Conservation (phyloP, 768 basidiomycete genomes). For the Phlebiopsis gigantea region DNA sequence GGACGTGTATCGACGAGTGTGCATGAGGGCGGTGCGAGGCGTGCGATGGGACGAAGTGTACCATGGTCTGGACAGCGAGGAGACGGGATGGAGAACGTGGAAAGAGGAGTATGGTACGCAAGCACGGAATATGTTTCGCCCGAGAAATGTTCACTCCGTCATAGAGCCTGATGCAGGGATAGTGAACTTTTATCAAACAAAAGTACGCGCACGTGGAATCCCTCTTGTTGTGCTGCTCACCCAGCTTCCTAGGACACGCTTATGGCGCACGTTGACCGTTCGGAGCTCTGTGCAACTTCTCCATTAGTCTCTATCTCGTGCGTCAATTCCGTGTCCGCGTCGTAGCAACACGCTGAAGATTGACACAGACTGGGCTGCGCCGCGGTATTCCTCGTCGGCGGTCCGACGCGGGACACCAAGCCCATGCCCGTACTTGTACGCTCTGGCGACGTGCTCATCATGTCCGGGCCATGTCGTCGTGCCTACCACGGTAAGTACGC, state of each 20-base stretch:
- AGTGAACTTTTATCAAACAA: constrained; percentile 90
- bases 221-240: neutral
- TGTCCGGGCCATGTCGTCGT: constrained; percentile 87
- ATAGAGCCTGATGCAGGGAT: constrained; percentile 94
- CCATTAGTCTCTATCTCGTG: constrained; percentile 94
- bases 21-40: constrained; percentile 51
- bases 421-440: constrained; percentile 83
- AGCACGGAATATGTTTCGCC: neutral
- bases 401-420: constrained; percentile 65
- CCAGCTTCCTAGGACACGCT: constrained; percentile 64
- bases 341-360: neutral
- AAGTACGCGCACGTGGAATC: constrained; percentile 30
- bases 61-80: constrained; percentile 18
- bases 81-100: constrained; percentile 70
- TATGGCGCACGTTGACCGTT: constrained; percentile 97
- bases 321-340: constrained; percentile 21
- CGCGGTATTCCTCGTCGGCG: constrained; percentile 87
- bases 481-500: constrained; percentile 81
- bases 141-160: neutral
- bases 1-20: constrained; percentile 47
- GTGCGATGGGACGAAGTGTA: constrained; percentile 75
- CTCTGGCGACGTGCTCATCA: constrained; percentile 88
- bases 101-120: constrained; percentile 66
- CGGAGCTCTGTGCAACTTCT: constrained; percentile 88
- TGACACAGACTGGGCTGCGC: constrained; percentile 74